Evolutionary conservation across 495 filamentous ascomycete genomes (phyloP).

Genomic region (Annulohypoxylon nitens): DNA sequence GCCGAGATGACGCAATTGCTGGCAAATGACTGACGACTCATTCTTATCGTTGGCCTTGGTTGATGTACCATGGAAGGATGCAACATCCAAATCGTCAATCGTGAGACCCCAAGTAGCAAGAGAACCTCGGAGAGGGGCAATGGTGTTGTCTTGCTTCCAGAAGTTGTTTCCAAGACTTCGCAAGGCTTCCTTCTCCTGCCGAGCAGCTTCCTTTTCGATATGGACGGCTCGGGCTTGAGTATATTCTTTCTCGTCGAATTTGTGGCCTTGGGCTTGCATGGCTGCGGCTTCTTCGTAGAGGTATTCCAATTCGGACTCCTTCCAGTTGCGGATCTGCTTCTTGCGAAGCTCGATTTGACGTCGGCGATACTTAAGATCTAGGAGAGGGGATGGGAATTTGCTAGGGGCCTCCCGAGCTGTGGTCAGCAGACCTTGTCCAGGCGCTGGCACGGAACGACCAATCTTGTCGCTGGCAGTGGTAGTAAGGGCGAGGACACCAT

Average conservation of each 20-base stretch:
- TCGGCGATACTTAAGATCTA: conserved; percentile 97
- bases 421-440: conserved; percentile 97
- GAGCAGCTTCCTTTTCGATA: conserved; percentile 86
- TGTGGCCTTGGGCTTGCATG: conserved; percentile 82
- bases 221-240: conserved; percentile 85
- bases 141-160: conserved; percentile 94
- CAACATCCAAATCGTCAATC: conserved; percentile 93
- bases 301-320: conserved; percentile 93
- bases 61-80: conserved; percentile 98
- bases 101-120: conserved; percentile 98
- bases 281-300: conserved; percentile 91
- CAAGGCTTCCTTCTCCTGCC: conserved; percentile 92
- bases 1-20: conserved; percentile 95
- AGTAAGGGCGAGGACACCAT: conserved; percentile 93
- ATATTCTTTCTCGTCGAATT: conserved; percentile 85
- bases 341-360: conserved; percentile 93
- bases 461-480: conserved; percentile 99
- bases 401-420: conserved; percentile 90
- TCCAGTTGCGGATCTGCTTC: conserved; percentile 94
- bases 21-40: conserved; percentile 96
- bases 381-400: conserved; percentile 92
- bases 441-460: conserved; percentile 94
- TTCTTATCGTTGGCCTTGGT: conserved; percentile 99
- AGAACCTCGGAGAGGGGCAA: conserved; percentile 93
- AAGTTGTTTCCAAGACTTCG: conserved; percentile 96